Evolutionary conservation across 176 grass and related monocot species (phyloP), one percentile per base, ranked within the genome.

Genomic region (Hordeum marinum): DNA sequence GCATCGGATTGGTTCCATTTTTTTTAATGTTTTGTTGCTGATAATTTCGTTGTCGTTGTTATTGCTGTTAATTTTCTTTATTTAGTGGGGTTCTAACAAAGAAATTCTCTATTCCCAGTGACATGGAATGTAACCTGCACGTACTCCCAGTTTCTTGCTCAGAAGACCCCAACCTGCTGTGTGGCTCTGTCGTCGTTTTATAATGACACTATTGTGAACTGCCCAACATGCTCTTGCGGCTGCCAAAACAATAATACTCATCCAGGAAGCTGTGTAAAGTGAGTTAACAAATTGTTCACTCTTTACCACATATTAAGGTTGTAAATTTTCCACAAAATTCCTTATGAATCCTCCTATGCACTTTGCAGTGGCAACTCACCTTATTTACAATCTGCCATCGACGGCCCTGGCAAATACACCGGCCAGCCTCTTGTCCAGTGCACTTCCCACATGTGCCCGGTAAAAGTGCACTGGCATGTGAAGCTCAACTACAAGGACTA

Each of bases 121-220:
- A 96, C 93, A 81, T 98, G 96, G 96, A 96, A 96, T 58, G 96
- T 92, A 68, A 98, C 93, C 54, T 98, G 96, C 78, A 98, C 93
- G 29, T 98, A 98, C 78, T 98, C 96, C 67, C 96, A 98, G 77
- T 98, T 98, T 87, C 86, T 98, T 68, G 81, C 96, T 75, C 96
- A 98, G 75, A 98, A 98, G 88, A 92, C 93, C 72, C 96, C 96
- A 11, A 86, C 90, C 31, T 98, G 96, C 60, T 98, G 96, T 84
- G 96, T 98, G 34, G 95, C 96, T 67, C 91, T 98, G 42, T 98
- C 96, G 63, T 98, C 96, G 4, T 98, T 98, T 80, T 98, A 98
- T 46, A 98, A 98, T 63, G 90, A 98, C 62, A 96, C 93, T 36
- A 98, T 96, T 80, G 96, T 98, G 65, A 92, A 92, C 79, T 98